Evolutionary conservation across 163 green algal species (phyloP).

Genomic region (Scenedesmus sp.): DNA sequence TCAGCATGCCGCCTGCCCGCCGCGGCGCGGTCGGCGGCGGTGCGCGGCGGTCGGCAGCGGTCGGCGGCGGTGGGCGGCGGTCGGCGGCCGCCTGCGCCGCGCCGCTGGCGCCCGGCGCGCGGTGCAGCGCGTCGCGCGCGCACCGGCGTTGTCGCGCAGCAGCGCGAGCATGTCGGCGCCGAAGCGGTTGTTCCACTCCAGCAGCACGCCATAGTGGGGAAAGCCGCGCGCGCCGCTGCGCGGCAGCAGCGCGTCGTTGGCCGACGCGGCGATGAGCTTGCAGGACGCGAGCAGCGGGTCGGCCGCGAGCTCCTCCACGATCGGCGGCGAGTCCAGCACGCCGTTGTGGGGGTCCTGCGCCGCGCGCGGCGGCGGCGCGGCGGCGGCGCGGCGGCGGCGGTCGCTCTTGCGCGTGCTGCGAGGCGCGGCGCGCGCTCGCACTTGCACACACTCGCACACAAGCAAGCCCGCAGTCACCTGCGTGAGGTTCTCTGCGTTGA

Average conservation of each 20-base stretch:
- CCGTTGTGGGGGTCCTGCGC: slow-evolving; percentile 68
- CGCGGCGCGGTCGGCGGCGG: background rate
- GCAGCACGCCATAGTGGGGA: slow-evolving; percentile 82
- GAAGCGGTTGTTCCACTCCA: slow-evolving; percentile 71
- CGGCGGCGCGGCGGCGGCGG: background rate
- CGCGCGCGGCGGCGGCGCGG: background rate
- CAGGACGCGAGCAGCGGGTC: slow-evolving; percentile 66
- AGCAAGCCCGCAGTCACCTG: slow-evolving; percentile 56
- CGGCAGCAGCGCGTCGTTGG: slow-evolving; percentile 73
- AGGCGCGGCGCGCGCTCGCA: too few relatives aligned
- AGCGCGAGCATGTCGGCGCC: slow-evolving; percentile 47
- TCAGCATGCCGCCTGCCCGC: slow-evolving; percentile 43
- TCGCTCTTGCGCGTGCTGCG: background rate
- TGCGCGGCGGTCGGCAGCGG: too few relatives aligned
- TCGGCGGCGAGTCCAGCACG: slow-evolving; percentile 78
- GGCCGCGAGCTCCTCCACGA: slow-evolving; percentile 75
- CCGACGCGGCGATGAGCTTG: slow-evolving; percentile 74
- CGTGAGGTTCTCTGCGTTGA: slow-evolving; percentile 85
- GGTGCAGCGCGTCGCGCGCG: background rate
- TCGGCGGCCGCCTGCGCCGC: background rate
- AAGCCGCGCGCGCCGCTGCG: slow-evolving; percentile 78
- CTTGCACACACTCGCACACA: background rate
- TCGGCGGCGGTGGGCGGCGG: background rate
- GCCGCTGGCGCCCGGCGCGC: background rate
- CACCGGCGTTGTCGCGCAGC: slow-evolving; percentile 47